Conservation (phyloP, 208 protist genomes). For the Wallacemonas collosoma region DNA sequence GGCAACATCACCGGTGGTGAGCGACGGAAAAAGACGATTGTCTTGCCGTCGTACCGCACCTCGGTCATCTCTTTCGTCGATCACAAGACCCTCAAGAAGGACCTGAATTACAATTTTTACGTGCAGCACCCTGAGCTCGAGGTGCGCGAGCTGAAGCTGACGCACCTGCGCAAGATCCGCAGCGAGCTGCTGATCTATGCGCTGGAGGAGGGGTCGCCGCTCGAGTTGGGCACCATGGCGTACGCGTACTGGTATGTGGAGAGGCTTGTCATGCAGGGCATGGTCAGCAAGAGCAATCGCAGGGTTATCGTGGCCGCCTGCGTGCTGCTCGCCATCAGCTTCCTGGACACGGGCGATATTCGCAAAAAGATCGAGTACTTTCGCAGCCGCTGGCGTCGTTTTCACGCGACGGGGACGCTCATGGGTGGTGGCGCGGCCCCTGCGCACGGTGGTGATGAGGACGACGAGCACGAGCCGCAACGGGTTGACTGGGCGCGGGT, state of each 20-base stretch:
- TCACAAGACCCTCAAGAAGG: conserved; percentile 85
- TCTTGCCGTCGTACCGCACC: conserved; percentile 71
- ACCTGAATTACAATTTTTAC: conserved; percentile 87
- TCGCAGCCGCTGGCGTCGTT: conserved; percentile 53
- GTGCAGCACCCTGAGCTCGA: conserved; percentile 85
- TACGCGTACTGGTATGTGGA: conserved; percentile 92
- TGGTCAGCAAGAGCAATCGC: conserved; percentile 84
- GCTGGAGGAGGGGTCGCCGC: conserved; percentile 61
- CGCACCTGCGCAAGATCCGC: conserved; percentile 75
- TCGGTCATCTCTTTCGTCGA: conserved; percentile 86
- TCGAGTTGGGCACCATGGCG: conserved; percentile 74
- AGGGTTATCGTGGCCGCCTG: conserved; percentile 68
- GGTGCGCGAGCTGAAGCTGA: conserved; percentile 83
- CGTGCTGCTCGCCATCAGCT: conserved; percentile 81
- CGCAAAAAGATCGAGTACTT: conserved; percentile 75
- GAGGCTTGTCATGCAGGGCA: conserved; percentile 71
- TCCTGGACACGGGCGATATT: conserved; percentile 80
- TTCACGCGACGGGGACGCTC: conserved; percentile 33
- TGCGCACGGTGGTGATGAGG: conserved; percentile 31
- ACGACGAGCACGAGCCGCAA: conserved; percentile 62
- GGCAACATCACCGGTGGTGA: conserved; percentile 87
- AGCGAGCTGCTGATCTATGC: conserved; percentile 73
- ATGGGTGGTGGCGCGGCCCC: conserved; percentile 16
- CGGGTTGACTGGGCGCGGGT: conserved; percentile 70
- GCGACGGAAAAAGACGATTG: conserved; percentile 79